Conservation (phyloP, 257 asterid genomes). For the Avicennia marina region DNA sequence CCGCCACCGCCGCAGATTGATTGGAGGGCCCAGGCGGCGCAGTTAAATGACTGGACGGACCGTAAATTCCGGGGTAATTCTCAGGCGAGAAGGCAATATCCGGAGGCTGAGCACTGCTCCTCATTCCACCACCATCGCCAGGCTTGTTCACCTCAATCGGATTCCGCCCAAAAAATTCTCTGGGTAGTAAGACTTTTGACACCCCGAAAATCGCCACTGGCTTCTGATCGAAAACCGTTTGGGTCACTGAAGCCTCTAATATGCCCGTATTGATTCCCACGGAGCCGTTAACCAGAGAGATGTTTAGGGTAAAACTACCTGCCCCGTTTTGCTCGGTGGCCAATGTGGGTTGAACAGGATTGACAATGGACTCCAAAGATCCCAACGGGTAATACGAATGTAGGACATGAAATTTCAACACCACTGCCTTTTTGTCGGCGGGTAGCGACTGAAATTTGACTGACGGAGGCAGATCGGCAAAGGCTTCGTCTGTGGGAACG, state of each 20-base stretch:
- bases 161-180: conserved; percentile 43
- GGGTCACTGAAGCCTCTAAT: conserved; percentile 49
- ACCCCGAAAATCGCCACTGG: conserved; percentile 65
- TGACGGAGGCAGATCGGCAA: conserved; percentile 43
- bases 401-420: conserved; percentile 51
- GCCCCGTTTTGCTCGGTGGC: conserved; percentile 63
- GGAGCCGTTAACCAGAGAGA: conserved; percentile 50
- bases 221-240: conserved; percentile 62
- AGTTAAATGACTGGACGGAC: conserved; percentile 37
- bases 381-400: conserved; percentile 59
- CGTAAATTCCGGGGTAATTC: conserved; percentile 24
- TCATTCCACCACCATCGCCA: no score
- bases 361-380: conserved; percentile 51
- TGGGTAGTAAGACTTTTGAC: conserved; percentile 47
- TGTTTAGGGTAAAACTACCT: conserved; percentile 52
- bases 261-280: conserved; percentile 49
- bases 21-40: conserved; percentile 56
- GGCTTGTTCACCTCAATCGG: conserved; percentile 33
- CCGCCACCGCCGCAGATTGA: conserved; percentile 28
- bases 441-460: conserved; percentile 46
- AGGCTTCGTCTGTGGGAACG: conserved; percentile 61
- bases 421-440: conserved; percentile 51
- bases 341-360: conserved; percentile 62
- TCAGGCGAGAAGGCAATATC: conserved; percentile 40
- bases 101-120: conserved; percentile 41